Evolutionary conservation across 2,329 filamentous ascomycete genomes (phyloP).

Genomic region (Colletotrichum spaethianum): DNA sequence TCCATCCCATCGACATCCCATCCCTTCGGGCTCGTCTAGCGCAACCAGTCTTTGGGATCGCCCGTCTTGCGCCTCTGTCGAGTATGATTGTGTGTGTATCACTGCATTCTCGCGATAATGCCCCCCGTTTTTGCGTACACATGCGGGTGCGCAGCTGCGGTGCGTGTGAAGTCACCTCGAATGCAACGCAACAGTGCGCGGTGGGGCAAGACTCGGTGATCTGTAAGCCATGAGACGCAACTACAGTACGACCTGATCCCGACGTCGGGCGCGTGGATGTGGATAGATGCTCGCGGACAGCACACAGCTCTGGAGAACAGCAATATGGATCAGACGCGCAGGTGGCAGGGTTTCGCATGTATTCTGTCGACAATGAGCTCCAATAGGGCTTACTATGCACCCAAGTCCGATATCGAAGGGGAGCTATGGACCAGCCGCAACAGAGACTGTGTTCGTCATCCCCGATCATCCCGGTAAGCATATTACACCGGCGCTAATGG

Average conservation of each 20-base stretch:
- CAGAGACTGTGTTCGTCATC: not conserved
- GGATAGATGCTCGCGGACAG: not conserved
- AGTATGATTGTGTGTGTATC: not conserved
- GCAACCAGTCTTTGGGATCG: not conserved
- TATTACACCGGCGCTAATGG: constrained; percentile 2
- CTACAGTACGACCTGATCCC: too few relatives aligned
- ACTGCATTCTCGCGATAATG: too few relatives aligned
- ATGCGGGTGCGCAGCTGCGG: not conserved
- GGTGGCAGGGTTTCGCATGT: constrained; percentile 10
- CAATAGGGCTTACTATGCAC: not conserved
- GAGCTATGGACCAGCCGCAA: not conserved
- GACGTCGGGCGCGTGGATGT: not conserved
- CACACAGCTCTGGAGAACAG: not conserved
- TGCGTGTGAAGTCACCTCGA: not conserved
- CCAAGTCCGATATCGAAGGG: not conserved
- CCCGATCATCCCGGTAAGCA: not conserved
- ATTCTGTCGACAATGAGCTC: not conserved
- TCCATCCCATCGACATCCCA: not conserved
- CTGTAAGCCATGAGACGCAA: not conserved
- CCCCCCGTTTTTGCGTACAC: too few relatives aligned
- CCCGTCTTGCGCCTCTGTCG: not conserved
- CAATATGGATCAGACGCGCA: not conserved
- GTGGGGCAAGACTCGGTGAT: not conserved
- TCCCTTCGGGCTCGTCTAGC: not conserved
- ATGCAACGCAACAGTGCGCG: not conserved